A percentile compares a stretch with the other conserved stretches of the same genome.
Evolutionary conservation across 768 basidiomycete species (phyloP).

Genomic region (Mycena latifolia): DNA sequence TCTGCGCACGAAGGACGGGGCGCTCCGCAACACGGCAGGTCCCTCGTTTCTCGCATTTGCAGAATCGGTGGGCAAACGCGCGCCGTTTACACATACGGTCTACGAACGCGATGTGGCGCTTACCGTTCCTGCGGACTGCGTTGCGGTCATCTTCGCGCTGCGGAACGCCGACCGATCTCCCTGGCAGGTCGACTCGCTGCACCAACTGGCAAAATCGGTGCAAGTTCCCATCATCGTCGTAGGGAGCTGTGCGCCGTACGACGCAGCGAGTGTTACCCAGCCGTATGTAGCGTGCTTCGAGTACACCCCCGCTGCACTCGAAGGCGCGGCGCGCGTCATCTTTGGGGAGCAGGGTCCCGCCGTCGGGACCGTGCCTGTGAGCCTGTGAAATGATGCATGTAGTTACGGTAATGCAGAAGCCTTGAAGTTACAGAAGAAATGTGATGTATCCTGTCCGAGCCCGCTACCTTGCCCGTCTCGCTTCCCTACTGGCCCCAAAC

Average conservation of each 20-base stretch:
- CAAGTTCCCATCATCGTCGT: constrained; percentile 59
- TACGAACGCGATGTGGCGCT: constrained; percentile 47
- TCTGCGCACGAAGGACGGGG: constrained; percentile 55
- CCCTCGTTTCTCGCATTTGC: constrained; percentile 67
- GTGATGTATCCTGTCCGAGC: not conserved
- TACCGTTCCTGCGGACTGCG: constrained; percentile 32
- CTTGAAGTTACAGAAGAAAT: constrained; percentile 5
- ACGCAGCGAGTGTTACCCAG: constrained; percentile 51
- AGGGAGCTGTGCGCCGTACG: constrained; percentile 77
- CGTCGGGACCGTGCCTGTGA: constrained; percentile 25
- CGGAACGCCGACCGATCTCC: constrained; percentile 64
- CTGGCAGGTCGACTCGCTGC: constrained; percentile 66
- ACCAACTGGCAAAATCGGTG: constrained; percentile 38
- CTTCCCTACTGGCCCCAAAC: constrained; percentile 45
- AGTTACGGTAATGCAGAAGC: not conserved
- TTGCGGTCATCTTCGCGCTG: constrained; percentile 64
- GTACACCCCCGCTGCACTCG: constrained; percentile 65
- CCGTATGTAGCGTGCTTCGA: constrained; percentile 69
- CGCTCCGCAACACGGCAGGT: constrained; percentile 68
- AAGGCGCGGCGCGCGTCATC: constrained; percentile 55
- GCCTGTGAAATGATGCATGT: not conserved
- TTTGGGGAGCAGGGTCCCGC: constrained; percentile 49
- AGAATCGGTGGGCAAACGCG: constrained; percentile 47
- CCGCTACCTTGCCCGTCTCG: too few relatives aligned
- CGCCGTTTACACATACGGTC: constrained; percentile 57